Conservation (phyloP, 108 stramenopile genomes). For the Cyclostephanos invisitatus region DNA sequence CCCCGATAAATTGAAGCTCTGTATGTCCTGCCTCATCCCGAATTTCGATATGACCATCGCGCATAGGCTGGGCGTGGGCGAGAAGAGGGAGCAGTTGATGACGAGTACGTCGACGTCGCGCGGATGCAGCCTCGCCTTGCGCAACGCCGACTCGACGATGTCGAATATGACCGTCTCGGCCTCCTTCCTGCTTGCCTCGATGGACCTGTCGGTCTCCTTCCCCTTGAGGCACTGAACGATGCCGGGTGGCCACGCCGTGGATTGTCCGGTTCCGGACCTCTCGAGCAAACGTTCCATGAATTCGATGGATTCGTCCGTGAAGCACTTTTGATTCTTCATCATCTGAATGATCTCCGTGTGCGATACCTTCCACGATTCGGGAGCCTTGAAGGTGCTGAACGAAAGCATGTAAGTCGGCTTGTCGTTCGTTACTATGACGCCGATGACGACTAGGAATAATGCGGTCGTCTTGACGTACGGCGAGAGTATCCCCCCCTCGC, state of each 20-base stretch:
- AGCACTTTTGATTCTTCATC: slow-evolving; percentile 91
- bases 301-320: slow-evolving; percentile 82
- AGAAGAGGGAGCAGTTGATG: slow-evolving; percentile 97
- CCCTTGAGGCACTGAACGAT: slow-evolving; percentile 78
- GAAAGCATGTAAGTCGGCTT: slow-evolving; percentile 91
- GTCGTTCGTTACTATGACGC: slow-evolving; percentile 70
- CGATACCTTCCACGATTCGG: slow-evolving; percentile 87
- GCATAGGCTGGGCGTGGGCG: slow-evolving; percentile 96
- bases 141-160: slow-evolving; percentile 88
- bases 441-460: slow-evolving; percentile 64
- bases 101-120: slow-evolving; percentile 94
- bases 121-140: slow-evolving; percentile 87
- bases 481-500: slow-evolving; percentile 66
- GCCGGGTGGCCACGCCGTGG: slow-evolving; percentile 98
- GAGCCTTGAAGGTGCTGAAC: slow-evolving; percentile 94
- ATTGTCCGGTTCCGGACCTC: slow-evolving; percentile 90
- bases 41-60: slow-evolving; percentile 96
- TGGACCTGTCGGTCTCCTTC: slow-evolving; percentile 81
- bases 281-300: slow-evolving; percentile 92
- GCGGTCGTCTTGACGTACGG: slow-evolving; percentile 77
- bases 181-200: slow-evolving; percentile 90
- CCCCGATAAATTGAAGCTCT: slow-evolving; percentile 92
- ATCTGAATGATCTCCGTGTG: slow-evolving; percentile 90
- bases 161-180: slow-evolving; percentile 94
- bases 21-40: slow-evolving; percentile 87